phyloP scores from a whole-genome alignment of 352 stramenopile genomes.

The Phytophthora lateralis region DNA sequence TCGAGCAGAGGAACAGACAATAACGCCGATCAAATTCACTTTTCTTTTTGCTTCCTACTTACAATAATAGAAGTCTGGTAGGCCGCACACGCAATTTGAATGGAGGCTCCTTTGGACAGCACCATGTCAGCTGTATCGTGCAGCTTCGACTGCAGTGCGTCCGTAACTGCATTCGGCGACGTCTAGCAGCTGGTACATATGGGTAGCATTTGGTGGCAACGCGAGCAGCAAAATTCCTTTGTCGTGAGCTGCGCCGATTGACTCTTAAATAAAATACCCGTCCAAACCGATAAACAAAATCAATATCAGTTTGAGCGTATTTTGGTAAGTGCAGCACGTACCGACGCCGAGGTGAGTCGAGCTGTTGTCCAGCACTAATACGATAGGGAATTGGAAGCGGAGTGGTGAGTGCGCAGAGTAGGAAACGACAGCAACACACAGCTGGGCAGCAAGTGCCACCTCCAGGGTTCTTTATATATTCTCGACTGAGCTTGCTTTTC shows the following conservation, averaged over 20 bases:
- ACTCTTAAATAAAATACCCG: too few relatives aligned
- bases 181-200: constrained; percentile 14
- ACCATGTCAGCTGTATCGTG: not conserved
- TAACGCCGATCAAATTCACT: too few relatives aligned
- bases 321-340: not conserved
- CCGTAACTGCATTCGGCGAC: constrained; percentile 1
- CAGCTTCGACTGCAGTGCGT: constrained; percentile 4
- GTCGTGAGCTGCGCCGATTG: too few relatives aligned
- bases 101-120: constrained; percentile 5
- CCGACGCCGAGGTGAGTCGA: constrained; percentile 13
- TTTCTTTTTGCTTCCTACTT: too few relatives aligned
- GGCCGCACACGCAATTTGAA: constrained; percentile 11
- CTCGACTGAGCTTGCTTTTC: too few relatives aligned
- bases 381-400: not conserved
- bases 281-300: too few relatives aligned
- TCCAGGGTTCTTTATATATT: too few relatives aligned
- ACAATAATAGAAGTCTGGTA: constrained; percentile 6
- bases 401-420: not conserved
- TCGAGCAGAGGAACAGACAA: too few relatives aligned
- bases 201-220: constrained; percentile 3
- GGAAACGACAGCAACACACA: not conserved
- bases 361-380: constrained; percentile 18
- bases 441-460: too few relatives aligned
- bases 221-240: too few relatives aligned
- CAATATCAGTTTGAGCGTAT: too few relatives aligned